These are phyloP conservation scores for Citrus sinensis DNA, from an alignment of 345 rosid genomes.

Conservation along the genomic window DNA sequence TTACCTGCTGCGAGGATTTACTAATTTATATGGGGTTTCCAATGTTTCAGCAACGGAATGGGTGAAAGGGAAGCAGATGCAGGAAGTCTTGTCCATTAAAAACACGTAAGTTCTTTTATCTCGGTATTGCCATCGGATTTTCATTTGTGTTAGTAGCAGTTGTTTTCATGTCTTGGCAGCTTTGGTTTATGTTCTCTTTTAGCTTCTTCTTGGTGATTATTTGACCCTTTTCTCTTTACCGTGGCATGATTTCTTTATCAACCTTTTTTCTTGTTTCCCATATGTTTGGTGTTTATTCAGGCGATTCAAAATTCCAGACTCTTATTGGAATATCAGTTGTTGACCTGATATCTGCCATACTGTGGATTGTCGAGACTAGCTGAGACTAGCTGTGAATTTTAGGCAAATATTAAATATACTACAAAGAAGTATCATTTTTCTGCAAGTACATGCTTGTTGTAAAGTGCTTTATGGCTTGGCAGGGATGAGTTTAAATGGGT, in stretches of 20 bases:
- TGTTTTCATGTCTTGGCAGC: not conserved
- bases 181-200: not conserved
- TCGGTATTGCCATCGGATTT: not conserved
- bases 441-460: no score
- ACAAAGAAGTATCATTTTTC: no score
- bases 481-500: no score
- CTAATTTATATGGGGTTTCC: not conserved
- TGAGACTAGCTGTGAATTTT: no score
- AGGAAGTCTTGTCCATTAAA: constrained; percentile 81
- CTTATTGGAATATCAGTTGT: not conserved
- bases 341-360: no score
- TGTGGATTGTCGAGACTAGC: not conserved
- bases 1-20: not conserved
- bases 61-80: constrained; percentile 97
- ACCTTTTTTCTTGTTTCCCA: not conserved
- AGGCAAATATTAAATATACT: not conserved
- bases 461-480: not conserved
- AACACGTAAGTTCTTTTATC: constrained; percentile 64
- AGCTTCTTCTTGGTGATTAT: no score
- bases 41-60: constrained; percentile 79
- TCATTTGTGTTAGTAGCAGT: not conserved
- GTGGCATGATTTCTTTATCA: not conserved
- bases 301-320: not conserved
- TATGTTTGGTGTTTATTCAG: no score
- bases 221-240: not conserved